These are phyloP conservation scores for Xerocomus minutiporus DNA, from an alignment of 1,284 basidiomycete species.

Conservation along the genomic window DNA sequence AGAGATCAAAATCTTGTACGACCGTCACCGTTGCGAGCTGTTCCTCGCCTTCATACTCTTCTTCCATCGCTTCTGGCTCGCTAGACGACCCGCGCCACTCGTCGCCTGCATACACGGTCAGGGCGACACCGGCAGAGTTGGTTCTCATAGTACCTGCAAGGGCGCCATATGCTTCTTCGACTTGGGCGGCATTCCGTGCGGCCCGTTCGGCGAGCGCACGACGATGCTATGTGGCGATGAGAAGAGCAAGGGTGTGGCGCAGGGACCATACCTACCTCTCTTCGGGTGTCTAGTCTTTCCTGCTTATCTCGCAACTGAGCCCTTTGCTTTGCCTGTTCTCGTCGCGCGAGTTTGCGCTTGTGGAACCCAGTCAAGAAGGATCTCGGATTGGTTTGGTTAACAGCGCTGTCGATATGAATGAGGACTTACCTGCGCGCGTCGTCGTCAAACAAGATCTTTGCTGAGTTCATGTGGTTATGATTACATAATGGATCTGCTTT, in stretches of 20 bases:
- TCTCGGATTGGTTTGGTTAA: constrained; percentile 37
- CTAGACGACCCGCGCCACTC: constrained; percentile 29
- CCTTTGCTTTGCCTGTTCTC: constrained; percentile 64
- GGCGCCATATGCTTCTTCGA: constrained; percentile 68
- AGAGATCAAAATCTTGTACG: constrained; percentile 75
- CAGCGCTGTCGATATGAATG: background rate
- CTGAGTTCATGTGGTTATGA: constrained; percentile 1
- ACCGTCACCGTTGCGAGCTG: constrained; percentile 78
- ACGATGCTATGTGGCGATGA: constrained; percentile 50
- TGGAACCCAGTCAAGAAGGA: constrained; percentile 85
- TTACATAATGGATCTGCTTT: constrained; percentile 35
- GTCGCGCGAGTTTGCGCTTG: constrained; percentile 76
- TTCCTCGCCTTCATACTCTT: constrained; percentile 72
- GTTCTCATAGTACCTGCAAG: constrained; percentile 36
- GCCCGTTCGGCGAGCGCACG: constrained; percentile 67
- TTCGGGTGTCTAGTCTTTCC: constrained; percentile 59
- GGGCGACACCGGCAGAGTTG: constrained; percentile 3
- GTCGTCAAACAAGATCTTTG: constrained; percentile 65
- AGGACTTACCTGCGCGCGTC: constrained; percentile 57
- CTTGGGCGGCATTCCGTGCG: constrained; percentile 59
- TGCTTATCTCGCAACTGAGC: constrained; percentile 66
- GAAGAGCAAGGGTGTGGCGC: constrained; percentile 4
- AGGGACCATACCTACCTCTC: constrained; percentile 57
- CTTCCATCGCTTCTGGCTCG: constrained; percentile 41
- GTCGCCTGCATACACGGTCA: constrained; percentile 36